Base-by-base conservation (phyloP, 1,139 yeast species). In the Pichia terricola region DNA sequence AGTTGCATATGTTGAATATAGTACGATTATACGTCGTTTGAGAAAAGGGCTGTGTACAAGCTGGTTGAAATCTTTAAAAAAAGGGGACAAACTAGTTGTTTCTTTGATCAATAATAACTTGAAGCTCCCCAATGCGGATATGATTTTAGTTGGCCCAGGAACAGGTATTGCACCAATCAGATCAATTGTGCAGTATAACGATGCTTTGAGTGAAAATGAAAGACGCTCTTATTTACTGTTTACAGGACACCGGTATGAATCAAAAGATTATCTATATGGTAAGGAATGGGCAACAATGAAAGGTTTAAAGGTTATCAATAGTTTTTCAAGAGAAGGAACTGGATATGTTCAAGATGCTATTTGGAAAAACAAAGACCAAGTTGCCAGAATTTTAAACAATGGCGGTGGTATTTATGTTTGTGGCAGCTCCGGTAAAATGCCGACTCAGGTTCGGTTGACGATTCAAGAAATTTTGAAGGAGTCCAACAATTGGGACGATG, bases 371-470 rank as follows among this genome's bases (percentile, higher is more conserved):
- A 68, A 69, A 32, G 60, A 66, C 3, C 43, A 67, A 28, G 63
- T 88, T 2, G 75, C 72, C 1, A 70, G 77, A 7, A 60, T 80
- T 42, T 60, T 88, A 7, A 60, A 75, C 3, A 66, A 78, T n/a
- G 57, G 73, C 38, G 59, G 69, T 25, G 94, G 86, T 0, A 64
- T 88, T 5, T 88, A 81, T 59, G 69, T 91, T 3, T 89, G 98
- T 67, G 96, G 98, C 0, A 81, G 95, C 10, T 81, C 95, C 34
- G 98, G 98, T 0, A 77, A 79, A 51, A 94, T 91, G 98, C 98
- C 99, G 1, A 73, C 80, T 35, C 94, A 91, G 59, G 94, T 91
- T 1, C 69, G 95, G 49, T 63, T 83, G 26, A 89, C 96, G 0
- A 59, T 89, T 26, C 70, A 71, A n/a, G 81, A 76, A 32, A 74